Conservation (phyloP, 2,329 filamentous ascomycete species). For the Cladosporium velox region DNA sequence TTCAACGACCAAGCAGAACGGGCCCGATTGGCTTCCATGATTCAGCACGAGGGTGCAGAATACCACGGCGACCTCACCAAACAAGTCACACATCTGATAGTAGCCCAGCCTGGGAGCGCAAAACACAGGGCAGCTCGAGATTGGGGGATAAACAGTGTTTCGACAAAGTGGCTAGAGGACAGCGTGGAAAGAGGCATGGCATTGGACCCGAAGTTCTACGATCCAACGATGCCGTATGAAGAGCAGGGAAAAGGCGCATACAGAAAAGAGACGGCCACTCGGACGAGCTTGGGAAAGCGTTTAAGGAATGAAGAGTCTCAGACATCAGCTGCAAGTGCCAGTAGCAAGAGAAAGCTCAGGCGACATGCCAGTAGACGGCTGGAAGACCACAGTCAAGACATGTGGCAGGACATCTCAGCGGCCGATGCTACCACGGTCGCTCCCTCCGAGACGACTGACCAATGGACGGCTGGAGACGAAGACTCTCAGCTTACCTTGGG, state of each 20-base stretch:
- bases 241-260: constrained; percentile 78
- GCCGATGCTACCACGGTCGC: constrained; percentile 30
- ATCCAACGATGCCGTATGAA: constrained; percentile 68
- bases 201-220: constrained; percentile 80
- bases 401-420: constrained; percentile 86
- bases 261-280: constrained; percentile 49
- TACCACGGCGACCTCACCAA: constrained; percentile 89
- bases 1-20: constrained; percentile 69
- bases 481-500: constrained; percentile 24
- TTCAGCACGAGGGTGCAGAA: constrained; percentile 66
- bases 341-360: constrained; percentile 75
- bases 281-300: constrained; percentile 59
- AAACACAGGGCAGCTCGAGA: constrained; percentile 86
- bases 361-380: constrained; percentile 85
- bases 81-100: constrained; percentile 83
- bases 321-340: constrained; percentile 28
- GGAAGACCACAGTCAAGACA: constrained; percentile 72
- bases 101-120: constrained; percentile 73
- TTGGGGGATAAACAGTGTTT: constrained; percentile 80
- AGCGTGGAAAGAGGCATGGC: constrained; percentile 86
- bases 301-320: constrained; percentile 50
- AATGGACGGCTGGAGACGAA: constrained; percentile 27
- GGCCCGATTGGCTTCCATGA: constrained; percentile 60
- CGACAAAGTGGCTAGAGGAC: constrained; percentile 81
- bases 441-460: constrained; percentile 26